Evolutionary conservation across 2,329 filamentous ascomycete species (phyloP).

Genomic region (Sclerotinia borealis): DNA sequence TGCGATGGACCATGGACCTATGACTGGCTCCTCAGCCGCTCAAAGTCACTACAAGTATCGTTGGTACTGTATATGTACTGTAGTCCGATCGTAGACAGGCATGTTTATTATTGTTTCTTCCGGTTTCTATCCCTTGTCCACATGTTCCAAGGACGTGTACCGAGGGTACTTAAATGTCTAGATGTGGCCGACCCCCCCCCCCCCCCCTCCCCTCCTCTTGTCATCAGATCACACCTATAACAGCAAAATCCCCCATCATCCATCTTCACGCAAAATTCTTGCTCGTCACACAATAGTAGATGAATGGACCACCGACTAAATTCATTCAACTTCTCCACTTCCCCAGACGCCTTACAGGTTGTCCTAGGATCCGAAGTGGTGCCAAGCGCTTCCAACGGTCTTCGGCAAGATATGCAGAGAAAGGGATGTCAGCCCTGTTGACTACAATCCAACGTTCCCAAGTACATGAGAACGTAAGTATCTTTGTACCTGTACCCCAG

Average conservation of each 20-base stretch:
- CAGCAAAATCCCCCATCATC: constrained; percentile 8
- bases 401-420: constrained; percentile 26
- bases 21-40: constrained; percentile 27
- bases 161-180: constrained; percentile 23
- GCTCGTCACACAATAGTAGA: constrained; percentile 2
- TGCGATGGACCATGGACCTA: neutral
- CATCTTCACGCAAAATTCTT: constrained; percentile 2
- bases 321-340: constrained; percentile 13
- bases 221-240: constrained; percentile 28
- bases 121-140: constrained; percentile 23
- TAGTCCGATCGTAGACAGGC: constrained; percentile 32
- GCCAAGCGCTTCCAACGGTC: constrained; percentile 13
- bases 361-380: constrained; percentile 11
- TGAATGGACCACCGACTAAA: constrained; percentile 6
- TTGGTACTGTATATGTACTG: constrained; percentile 36
- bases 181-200: constrained; percentile 16
- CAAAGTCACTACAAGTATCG: constrained; percentile 37
- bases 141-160: constrained; percentile 29
- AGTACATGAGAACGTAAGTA: constrained; percentile 29
- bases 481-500: constrained; percentile 29
- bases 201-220: neutral
- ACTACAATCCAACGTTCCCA: constrained; percentile 21
- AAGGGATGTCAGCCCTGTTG: constrained; percentile 27
- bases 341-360: constrained; percentile 10
- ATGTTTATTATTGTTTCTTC: constrained; percentile 17